Evolutionary conservation across 805 yeast genomes (phyloP), one percentile per base, ranked within the genome.

Genomic region (Kluyveromyces nonfermentans): DNA sequence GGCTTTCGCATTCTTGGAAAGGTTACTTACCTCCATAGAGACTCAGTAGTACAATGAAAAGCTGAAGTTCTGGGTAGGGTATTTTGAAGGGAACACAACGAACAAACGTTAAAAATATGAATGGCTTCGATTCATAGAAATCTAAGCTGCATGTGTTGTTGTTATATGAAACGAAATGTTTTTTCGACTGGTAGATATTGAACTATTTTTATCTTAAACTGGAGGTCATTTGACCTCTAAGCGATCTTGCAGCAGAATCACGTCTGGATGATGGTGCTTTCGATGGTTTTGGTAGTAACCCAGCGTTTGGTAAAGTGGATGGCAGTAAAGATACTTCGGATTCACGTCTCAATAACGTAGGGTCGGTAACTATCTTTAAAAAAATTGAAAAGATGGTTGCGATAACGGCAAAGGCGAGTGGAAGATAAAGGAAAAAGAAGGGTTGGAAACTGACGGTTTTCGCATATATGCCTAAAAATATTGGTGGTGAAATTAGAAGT

Each of bases 401-500:
- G 4, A 47, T 7, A 2, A 45, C 16, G 8, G 57, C 50, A 10
- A 50, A 46, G 1, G 41, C 22, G 5, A 58, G 35, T 2, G 65
- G 64, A 1, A 65, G 28, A 31, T 50, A 49, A 38, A 75, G 55
- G 7, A 70, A 69, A 10, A 64, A 33, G 34, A 57, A 60, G 1
- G 79, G 76, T 8, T 55, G 50, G n/a, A 43, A 45, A 2, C 63
- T 53, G 14, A 75, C 63, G 0, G 77, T 71, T 1, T 53, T 41
- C 0, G 75, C 68, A 50, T 82, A 83, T 19, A 79, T 42, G 2
- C 65, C 60, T 15, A 81, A 59, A 28, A 74, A 58, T 0, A 66
- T 15, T 5, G 77, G 60, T 0, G 90, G 87, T 1, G 70, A 62
- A 7, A 72, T 44, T 46, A 80, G 63, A 46, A 66, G 60, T 4